Percentiles rank a stretch among this genome's conserved stretches.
Evolutionary conservation across 805 yeast species (phyloP).

Genomic region (Kazachstania taianensis): DNA sequence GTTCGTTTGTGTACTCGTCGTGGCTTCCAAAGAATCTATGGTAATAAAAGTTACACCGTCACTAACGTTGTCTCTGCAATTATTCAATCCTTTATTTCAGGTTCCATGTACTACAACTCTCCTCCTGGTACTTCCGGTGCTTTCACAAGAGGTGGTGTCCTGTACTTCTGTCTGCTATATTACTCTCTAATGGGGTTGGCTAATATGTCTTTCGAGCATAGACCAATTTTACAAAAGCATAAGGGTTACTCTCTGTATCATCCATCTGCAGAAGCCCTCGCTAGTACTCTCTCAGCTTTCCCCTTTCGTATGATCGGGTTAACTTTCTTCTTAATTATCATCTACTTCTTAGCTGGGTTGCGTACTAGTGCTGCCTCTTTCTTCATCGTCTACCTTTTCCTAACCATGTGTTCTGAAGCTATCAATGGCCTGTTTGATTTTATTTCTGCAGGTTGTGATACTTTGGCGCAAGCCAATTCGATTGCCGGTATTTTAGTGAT

Average conservation of each 20-base stretch:
- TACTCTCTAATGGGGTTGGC: conserved; percentile 41
- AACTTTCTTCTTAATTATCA: conserved; percentile 37
- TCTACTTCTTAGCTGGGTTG: conserved; percentile 50
- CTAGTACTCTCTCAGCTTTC: conserved; percentile 48
- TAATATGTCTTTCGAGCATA: conserved; percentile 39
- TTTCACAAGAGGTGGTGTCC: conserved; percentile 54
- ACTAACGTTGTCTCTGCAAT: conserved; percentile 26
- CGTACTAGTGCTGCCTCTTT: conserved; percentile 44
- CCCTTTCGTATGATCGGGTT: conserved; percentile 48
- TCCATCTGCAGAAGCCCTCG: conserved; percentile 69
- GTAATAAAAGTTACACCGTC: conserved; percentile 44
- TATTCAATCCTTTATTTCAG: conserved; percentile 49
- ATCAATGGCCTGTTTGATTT: conserved; percentile 38
- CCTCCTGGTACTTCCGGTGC: conserved; percentile 45
- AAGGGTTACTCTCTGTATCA: conserved; percentile 61
- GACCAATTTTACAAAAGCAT: conserved; percentile 62
- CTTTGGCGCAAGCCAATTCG: conserved; percentile 46
- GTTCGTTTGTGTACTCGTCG: conserved; percentile 39
- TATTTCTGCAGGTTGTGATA: conserved; percentile 40
- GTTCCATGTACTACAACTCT: conserved; percentile 51
- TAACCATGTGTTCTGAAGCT: conserved; percentile 17
- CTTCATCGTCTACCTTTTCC: conserved; percentile 40
- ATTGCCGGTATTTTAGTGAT: conserved; percentile 44
- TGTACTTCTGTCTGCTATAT: conserved; percentile 51
- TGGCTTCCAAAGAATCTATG: conserved; percentile 45